Base-by-base conservation (phyloP, 2,329 filamentous ascomycete genomes). In the Aspergillus oerlinghausenensis region DNA sequence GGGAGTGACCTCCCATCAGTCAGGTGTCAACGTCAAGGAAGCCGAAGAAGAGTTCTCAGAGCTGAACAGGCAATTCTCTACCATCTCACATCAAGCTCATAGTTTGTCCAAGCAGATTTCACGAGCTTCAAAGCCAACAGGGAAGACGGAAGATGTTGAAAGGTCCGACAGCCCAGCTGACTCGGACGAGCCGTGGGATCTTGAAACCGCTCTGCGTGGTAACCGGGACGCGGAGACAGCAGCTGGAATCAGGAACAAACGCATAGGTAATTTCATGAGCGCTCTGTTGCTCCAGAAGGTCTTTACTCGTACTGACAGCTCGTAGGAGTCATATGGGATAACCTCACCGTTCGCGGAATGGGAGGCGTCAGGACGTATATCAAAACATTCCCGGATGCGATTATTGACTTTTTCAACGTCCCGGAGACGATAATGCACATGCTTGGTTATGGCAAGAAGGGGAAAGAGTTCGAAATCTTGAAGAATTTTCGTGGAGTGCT, bases 231-330 rank as follows among this genome's bases (percentile, higher is more conserved):
- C 90, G 8, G 88, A 91, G 67, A 81, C 83, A 59, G 85, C 88
- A 60, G 88, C 89, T 5, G 91, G 91, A 1, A 95, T 95, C 73
- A 87, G 86, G 58, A 81, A 86, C 4, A 95, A 95, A 77, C 85
- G 88, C 64, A 88, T 92, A 58, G 88, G 77, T 76, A 52, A 47
- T 68, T 45, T 50, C 8, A 21, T 4, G 40, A 2, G 47, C 40
- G 42, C 40, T 17, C 3, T 19, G n/a, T 21, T 47, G 2, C n/a
- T 52, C 2, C 23, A 45, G 25, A 14, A 23, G 14, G 4, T 32
- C 7, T 50, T 47, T 29, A 14, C 14, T 48, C 29, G 26, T 40
- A n/a, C 21, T 50, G 40, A 38, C 28, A 47, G n/a, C 29, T 40
- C 42, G 1, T 43, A 76, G 80, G 89, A 29, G 88, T 91, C 0